A percentile compares a stretch with the other conserved stretches of the same genome.
phyloP scores from a whole-genome alignment of 441 rosid species.

The Flueggea neowawraea region DNA sequence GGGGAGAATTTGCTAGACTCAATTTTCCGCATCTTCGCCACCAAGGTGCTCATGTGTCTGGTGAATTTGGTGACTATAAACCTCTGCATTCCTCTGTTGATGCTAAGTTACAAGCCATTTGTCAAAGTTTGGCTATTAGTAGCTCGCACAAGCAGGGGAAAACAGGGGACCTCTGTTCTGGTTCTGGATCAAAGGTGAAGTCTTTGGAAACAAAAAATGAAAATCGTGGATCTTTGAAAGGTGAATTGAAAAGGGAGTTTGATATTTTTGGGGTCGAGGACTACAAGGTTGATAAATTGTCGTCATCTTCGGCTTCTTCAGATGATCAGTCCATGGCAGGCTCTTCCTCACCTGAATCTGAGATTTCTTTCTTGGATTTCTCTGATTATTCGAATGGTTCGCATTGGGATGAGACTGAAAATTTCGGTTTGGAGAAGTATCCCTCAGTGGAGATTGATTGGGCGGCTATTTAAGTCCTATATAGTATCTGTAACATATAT shows the following conservation, averaged over 20 bases:
- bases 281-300: slow-evolving; percentile 24
- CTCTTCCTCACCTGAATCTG: slow-evolving; percentile 74
- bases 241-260: slow-evolving; percentile 16
- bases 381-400: slow-evolving; percentile 20
- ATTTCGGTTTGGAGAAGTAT: slow-evolving; percentile 51
- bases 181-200: slow-evolving; percentile 15
- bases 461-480: slow-evolving; percentile 41
- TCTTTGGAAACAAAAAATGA: slow-evolving; percentile 22
- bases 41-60: slow-evolving; percentile 29
- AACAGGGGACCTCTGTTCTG: slow-evolving; percentile 20
- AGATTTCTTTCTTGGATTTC: slow-evolving; percentile 43
- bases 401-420: slow-evolving; percentile 38
- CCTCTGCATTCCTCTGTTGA: slow-evolving; percentile 76
- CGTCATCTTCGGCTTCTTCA: slow-evolving; percentile 29
- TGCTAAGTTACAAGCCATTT: slow-evolving; percentile 64
- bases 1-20: slow-evolving; percentile 67
- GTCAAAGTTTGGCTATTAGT: slow-evolving; percentile 36
- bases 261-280: slow-evolving; percentile 20
- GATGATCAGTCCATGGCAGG: slow-evolving; percentile 40
- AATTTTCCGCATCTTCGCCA: slow-evolving; percentile 55
- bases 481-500: slow-evolving; percentile 5
- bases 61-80: slow-evolving; percentile 38
- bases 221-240: slow-evolving; percentile 4
- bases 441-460: slow-evolving; percentile 89
- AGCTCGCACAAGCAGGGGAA: slow-evolving; percentile 43